These are phyloP conservation scores for Ophiocordyceps unilateralis DNA, from an alignment of 2,329 filamentous ascomycete species.

Conservation along the genomic window DNA sequence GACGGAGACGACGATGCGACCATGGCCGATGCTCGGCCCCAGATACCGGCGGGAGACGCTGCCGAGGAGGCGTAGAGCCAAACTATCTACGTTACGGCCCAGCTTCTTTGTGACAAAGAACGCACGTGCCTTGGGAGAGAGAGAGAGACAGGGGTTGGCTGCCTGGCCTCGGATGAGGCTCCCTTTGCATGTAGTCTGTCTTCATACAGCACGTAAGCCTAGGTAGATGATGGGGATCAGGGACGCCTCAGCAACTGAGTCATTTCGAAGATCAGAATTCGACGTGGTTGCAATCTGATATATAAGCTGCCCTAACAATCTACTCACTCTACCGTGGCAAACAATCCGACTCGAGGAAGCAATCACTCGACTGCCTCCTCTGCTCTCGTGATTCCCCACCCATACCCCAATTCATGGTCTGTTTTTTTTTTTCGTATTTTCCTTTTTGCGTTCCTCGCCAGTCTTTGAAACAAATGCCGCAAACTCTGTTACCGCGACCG, in stretches of 20 bases:
- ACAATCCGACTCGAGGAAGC: neutral
- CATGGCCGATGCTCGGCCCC: conserved; percentile 4
- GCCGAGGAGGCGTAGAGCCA: neutral
- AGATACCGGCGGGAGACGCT: conserved; percentile 1
- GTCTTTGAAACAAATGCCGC: neutral
- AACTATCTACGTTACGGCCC: no score
- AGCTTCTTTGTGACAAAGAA: no score
- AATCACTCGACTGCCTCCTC: neutral
- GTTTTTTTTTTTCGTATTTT: neutral
- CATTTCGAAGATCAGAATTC: no score
- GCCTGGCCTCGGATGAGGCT: no score
- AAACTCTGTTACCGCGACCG: neutral
- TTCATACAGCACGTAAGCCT: no score
- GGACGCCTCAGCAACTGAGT: no score
- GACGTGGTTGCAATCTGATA: neutral
- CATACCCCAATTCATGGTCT: no score
- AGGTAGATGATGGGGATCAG: no score
- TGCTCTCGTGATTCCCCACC: neutral
- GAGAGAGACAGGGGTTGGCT: no score
- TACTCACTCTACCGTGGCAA: neutral
- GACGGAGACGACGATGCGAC: conserved; percentile 3
- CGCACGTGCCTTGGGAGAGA: no score
- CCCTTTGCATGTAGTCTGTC: no score
- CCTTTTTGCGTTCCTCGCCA: neutral
- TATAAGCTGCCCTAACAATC: neutral